Percentiles rank a stretch among this genome's conserved stretches.
Evolutionary conservation across 2,329 filamentous ascomycete genomes (phyloP).

Genomic region (Fusarium annulatum): DNA sequence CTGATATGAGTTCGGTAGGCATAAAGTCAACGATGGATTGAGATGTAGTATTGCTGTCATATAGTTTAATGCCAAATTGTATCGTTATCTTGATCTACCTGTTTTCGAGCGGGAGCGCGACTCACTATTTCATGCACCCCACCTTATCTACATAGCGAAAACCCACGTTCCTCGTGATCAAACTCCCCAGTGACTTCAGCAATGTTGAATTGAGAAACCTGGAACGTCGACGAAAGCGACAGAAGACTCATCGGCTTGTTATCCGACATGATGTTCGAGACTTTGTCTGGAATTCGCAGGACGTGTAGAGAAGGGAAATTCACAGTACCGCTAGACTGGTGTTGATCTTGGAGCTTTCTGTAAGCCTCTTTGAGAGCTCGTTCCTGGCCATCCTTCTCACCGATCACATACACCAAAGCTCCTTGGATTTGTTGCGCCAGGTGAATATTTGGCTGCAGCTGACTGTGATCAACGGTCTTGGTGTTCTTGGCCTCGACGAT

Average conservation of each 20-base stretch:
- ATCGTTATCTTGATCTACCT: too few species aligned
- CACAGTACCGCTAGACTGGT: neutral
- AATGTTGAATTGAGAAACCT: neutral
- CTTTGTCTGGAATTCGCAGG: rapidly evolving
- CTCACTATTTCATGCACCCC: too few species aligned
- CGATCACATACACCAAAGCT: neutral
- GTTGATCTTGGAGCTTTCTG: neutral
- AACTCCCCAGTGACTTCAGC: neutral
- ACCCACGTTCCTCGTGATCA: neutral
- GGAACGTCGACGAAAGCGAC: rapidly evolving
- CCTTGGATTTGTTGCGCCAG: rapidly evolving
- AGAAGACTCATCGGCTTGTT: rapidly evolving
- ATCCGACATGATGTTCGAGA: neutral
- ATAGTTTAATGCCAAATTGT: too few species aligned
- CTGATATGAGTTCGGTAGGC: too few species aligned
- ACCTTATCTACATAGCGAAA: rapidly evolving
- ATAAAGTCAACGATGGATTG: too few species aligned
- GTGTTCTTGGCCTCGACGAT: neutral
- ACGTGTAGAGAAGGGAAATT: rapidly evolving
- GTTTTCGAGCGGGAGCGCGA: too few species aligned
- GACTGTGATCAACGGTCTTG: neutral
- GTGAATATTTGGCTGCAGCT: rapidly evolving
- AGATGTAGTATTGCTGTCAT: too few species aligned
- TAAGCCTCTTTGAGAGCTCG: neutral
- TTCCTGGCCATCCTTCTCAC: neutral